These are phyloP conservation scores for Fusarium sp. DNA, from an alignment of 2,329 filamentous ascomycete species.

Conservation along the genomic window DNA sequence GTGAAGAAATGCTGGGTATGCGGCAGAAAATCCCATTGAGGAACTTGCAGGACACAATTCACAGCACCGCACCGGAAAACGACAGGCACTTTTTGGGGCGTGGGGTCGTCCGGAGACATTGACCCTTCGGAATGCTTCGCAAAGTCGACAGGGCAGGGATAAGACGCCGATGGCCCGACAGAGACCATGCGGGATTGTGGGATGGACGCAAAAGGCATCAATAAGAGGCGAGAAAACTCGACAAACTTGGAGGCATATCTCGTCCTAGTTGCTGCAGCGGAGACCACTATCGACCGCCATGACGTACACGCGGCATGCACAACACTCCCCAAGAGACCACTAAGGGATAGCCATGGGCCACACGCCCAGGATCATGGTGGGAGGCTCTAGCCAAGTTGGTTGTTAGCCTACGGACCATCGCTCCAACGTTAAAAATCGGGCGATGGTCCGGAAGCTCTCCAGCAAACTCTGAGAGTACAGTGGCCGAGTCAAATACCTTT, in stretches of 20 bases:
- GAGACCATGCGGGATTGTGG: slow-evolving; percentile 22
- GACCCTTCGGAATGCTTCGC: slow-evolving; percentile 21
- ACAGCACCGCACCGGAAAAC: slow-evolving; percentile 16
- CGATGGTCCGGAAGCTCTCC: slow-evolving; percentile 44
- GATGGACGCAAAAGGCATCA: slow-evolving; percentile 33
- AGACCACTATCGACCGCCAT: slow-evolving; percentile 39
- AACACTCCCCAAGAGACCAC: slow-evolving; percentile 40
- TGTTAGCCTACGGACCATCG: slow-evolving; percentile 45
- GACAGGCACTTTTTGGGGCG: slow-evolving; percentile 21
- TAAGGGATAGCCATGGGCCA: slow-evolving; percentile 37
- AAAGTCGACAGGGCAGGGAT: slow-evolving; percentile 28
- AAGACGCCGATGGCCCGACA: slow-evolving; percentile 28
- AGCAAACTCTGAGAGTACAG: slow-evolving; percentile 35
- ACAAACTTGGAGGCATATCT: slow-evolving; percentile 32
- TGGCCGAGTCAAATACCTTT: slow-evolving; percentile 25
- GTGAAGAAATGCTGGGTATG: slow-evolving; percentile 29
- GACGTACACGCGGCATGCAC: slow-evolving; percentile 44
- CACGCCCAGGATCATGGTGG: slow-evolving; percentile 41
- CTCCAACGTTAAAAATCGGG: slow-evolving; percentile 41
- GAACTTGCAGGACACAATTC: slow-evolving; percentile 25
- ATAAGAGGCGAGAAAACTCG: slow-evolving; percentile 34
- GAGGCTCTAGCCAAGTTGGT: slow-evolving; percentile 33
- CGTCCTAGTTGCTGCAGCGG: slow-evolving; percentile 32
- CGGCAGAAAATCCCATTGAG: slow-evolving; percentile 34
- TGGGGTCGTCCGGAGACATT: slow-evolving; percentile 33